phyloP scores from a whole-genome alignment of 2,329 filamentous ascomycete species.

The Sarocladium strictum region DNA sequence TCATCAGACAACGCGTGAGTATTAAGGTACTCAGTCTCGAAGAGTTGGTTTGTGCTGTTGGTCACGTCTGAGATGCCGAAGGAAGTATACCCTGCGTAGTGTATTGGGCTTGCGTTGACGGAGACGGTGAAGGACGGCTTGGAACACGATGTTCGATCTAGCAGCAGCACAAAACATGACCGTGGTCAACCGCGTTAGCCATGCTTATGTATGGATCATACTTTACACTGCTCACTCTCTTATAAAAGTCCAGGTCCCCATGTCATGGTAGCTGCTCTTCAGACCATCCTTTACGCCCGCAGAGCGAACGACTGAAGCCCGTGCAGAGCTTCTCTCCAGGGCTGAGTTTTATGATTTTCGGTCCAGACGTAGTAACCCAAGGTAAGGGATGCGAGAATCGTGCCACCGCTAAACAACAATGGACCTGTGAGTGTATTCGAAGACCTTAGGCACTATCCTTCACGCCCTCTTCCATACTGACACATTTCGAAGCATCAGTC shows the following conservation, averaged over 20 bases:
- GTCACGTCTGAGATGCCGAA: not conserved
- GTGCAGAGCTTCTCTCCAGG: not conserved
- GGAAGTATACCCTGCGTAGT: not conserved
- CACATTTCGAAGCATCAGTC: not conserved
- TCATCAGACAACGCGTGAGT: not conserved
- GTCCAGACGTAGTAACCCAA: not conserved
- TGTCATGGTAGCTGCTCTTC: not conserved
- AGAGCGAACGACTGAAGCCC: not conserved
- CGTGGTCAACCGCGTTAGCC: too few relatives aligned
- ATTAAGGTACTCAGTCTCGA: not conserved
- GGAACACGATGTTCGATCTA: not conserved
- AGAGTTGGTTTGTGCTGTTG: not conserved
- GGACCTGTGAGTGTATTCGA: not conserved
- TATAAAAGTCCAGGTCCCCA: not conserved
- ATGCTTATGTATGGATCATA: too few relatives aligned
- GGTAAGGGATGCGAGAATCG: not conserved
- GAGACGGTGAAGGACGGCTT: not conserved
- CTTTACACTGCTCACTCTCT: too few relatives aligned
- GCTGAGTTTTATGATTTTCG: not conserved
- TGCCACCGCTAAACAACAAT: not conserved
- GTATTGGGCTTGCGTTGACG: not conserved
- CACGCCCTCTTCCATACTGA: too few relatives aligned
- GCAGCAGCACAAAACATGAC: not conserved
- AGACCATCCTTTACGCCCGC: not conserved
- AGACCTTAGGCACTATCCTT: too few relatives aligned